phyloP scores from a whole-genome alignment of 1,284 basidiomycete genomes.

The Ganoderma meredithae region DNA sequence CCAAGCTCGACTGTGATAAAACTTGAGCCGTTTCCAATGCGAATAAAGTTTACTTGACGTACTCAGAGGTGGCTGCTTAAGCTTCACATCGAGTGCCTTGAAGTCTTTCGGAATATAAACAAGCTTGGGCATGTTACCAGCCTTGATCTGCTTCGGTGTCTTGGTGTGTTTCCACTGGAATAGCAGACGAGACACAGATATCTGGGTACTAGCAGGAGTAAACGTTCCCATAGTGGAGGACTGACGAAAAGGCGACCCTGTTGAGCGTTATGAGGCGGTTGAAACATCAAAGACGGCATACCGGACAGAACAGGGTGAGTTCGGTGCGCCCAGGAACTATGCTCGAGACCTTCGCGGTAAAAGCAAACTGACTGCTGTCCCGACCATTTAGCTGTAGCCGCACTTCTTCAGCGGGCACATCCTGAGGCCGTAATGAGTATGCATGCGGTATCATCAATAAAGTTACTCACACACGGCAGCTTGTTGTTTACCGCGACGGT shows the following conservation, averaged over 20 bases:
- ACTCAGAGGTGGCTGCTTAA: conserved; percentile 71
- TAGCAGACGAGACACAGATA: conserved; percentile 61
- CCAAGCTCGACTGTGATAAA: conserved; percentile 69
- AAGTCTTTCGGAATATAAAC: conserved; percentile 67
- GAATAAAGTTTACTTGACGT: conserved; percentile 34
- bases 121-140: conserved; percentile 61
- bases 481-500: conserved; percentile 65
- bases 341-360: conserved; percentile 45
- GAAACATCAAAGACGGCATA: conserved; percentile 45
- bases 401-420: conserved; percentile 58
- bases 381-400: conserved; percentile 59
- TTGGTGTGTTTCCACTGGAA: conserved; percentile 63
- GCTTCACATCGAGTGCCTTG: conserved; percentile 63
- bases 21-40: conserved; percentile 9
- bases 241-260: conserved; percentile 46
- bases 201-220: conserved; percentile 64
- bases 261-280: background rate
- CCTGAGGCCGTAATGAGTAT: conserved; percentile 43
- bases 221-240: conserved; percentile 70
- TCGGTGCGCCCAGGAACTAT: conserved; percentile 63
- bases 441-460: conserved; percentile 5
- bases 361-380: conserved; percentile 64
- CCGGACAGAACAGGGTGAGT: conserved; percentile 71
- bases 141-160: conserved; percentile 45
- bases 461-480: conserved; percentile 73